phyloP scores from a whole-genome alignment of 331 rosid species.

The Ulmus americana region DNA sequence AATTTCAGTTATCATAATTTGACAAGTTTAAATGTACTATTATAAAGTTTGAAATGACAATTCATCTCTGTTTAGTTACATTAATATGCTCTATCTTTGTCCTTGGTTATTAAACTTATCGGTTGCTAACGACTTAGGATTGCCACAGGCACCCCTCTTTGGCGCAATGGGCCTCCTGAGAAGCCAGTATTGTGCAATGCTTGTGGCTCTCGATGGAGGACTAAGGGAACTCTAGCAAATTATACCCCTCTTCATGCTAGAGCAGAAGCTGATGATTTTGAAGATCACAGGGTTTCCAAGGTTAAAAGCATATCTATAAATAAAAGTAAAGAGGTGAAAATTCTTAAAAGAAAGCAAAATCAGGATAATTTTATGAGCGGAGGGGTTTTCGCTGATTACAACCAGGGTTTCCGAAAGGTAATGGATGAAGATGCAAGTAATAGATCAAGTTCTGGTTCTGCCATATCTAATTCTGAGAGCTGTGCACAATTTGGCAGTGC shows the following conservation, averaged over 20 bases:
- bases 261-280: conserved; percentile 71
- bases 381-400: conserved; percentile 45
- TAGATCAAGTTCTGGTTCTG: conserved; percentile 95
- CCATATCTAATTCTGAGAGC: conserved; percentile 86
- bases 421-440: conserved; percentile 81
- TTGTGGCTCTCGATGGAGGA: conserved; percentile 99
- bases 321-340: conserved; percentile 67
- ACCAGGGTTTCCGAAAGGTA: conserved; percentile 54
- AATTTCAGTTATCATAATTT: not conserved
- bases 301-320: conserved; percentile 58
- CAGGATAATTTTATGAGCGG: conserved; percentile 42
- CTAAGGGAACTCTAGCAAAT: conserved; percentile 95
- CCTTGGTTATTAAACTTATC: conserved; percentile 12
- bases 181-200: conserved; percentile 99
- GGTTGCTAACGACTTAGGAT: conserved; percentile 33
- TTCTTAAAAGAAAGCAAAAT: conserved; percentile 63
- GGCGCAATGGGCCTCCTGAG: conserved; percentile 99
- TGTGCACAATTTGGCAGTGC: conserved; percentile 76
- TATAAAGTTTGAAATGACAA: conserved; percentile 11
- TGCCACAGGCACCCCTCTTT: conserved; percentile 93
- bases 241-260: conserved; percentile 98
- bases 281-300: conserved; percentile 63
- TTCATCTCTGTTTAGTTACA: conserved; percentile 20
- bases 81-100: conserved; percentile 10
- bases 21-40: conserved; percentile 19